Percentiles rank a stretch among this genome's conserved stretches.
Conservation (phyloP, 192 early-diverging fungal species). For the Thoreauomyces humboldtii region DNA sequence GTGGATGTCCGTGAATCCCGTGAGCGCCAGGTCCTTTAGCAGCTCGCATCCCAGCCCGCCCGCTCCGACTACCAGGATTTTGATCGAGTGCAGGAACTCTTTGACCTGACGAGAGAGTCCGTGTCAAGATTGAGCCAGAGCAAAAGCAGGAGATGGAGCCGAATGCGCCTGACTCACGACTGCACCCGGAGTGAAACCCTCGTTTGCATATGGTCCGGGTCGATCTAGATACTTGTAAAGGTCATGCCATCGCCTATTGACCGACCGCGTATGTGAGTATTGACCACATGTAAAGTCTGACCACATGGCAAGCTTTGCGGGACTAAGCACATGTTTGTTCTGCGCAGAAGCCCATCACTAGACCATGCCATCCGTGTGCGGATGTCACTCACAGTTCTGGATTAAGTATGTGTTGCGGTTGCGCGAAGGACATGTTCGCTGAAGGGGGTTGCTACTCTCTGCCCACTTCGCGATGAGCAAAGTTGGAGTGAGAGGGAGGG, state of each 20-base stretch:
- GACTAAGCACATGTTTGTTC: too few species aligned
- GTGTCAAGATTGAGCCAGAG: neutral
- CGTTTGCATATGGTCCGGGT: conserved; percentile 46
- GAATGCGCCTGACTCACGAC: conserved; percentile 23
- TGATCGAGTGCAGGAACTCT: conserved; percentile 43
- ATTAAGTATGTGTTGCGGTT: too few species aligned
- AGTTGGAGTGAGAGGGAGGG: too few species aligned
- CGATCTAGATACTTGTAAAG: conserved; percentile 50
- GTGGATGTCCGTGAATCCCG: conserved; percentile 83
- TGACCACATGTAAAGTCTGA: too few species aligned
- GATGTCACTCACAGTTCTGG: too few species aligned
- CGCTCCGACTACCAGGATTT: conserved; percentile 54
- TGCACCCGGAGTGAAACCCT: conserved; percentile 48
- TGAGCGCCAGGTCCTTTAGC: conserved; percentile 88
- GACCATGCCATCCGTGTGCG: too few species aligned
- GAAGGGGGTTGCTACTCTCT: too few species aligned
- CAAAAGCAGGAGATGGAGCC: neutral
- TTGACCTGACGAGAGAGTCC: conserved; percentile 22
- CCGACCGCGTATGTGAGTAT: too few species aligned
- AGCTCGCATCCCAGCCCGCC: conserved; percentile 99
- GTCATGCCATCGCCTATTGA: conserved; percentile 46
- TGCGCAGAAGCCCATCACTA: too few species aligned
- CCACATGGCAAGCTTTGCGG: too few species aligned
- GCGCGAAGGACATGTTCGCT: too few species aligned
- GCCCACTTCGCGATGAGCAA: too few species aligned